phyloP scores from a whole-genome alignment of 2,329 filamentous ascomycete species.

The Colletotrichum spaethianum region DNA sequence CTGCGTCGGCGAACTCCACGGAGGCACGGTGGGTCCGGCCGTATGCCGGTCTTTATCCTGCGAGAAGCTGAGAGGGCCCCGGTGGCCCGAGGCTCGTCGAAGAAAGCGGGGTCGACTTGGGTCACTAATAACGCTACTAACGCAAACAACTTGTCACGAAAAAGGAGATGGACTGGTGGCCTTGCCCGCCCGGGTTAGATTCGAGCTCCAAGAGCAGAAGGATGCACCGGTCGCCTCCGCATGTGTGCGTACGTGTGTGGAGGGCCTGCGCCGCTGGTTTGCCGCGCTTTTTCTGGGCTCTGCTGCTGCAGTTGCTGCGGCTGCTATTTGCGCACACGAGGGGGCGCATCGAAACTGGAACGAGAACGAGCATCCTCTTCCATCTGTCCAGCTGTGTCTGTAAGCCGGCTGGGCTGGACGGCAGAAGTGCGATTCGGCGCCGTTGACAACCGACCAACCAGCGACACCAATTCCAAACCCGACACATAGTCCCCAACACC shows the following conservation, averaged over 20 bases:
- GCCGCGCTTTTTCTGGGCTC: neutral
- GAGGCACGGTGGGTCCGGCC: constrained; percentile 38
- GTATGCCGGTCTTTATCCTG: constrained; percentile 33
- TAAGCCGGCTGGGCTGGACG: neutral
- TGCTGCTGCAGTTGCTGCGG: neutral
- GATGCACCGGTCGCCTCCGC: constrained; percentile 1
- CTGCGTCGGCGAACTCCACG: constrained; percentile 38
- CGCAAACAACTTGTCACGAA: neutral
- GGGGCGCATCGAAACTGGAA: neutral
- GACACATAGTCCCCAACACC: neutral
- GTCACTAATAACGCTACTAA: neutral
- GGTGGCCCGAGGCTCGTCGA: constrained; percentile 31
- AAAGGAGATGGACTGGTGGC: neutral
- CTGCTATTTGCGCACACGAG: constrained; percentile 8
- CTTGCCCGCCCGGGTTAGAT: constrained; percentile 8
- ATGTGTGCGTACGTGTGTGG: neutral
- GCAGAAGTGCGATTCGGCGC: neutral
- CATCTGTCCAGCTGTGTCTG: neutral
- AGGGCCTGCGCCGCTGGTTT: neutral
- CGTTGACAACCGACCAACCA: neutral
- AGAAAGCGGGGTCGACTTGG: constrained; percentile 20
- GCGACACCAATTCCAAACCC: neutral
- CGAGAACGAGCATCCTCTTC: neutral
- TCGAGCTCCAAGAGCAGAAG: neutral
- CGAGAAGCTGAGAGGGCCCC: constrained; percentile 20